These are phyloP conservation scores for Aplosporella prunicola DNA, from an alignment of 2,329 filamentous ascomycete species.

Conservation along the genomic window DNA sequence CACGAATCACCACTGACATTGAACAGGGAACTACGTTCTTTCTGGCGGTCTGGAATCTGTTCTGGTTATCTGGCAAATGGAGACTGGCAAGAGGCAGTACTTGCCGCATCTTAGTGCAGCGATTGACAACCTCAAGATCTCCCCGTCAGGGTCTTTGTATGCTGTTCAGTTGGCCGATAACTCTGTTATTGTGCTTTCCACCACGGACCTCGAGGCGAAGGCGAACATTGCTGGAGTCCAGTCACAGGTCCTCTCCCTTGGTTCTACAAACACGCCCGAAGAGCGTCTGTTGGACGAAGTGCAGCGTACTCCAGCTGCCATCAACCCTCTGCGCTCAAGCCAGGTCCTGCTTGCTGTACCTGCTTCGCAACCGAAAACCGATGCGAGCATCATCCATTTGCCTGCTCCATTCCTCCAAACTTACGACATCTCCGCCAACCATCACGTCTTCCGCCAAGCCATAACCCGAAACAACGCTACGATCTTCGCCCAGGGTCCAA, in stretches of 20 bases:
- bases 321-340: constrained; percentile 32
- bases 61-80: constrained; percentile 85
- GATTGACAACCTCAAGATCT: constrained; percentile 78
- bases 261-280: not conserved
- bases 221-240: constrained; percentile 80
- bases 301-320: constrained; percentile 25
- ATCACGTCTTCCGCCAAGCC: constrained; percentile 76
- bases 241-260: constrained; percentile 17
- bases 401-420: constrained; percentile 64
- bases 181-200: constrained; percentile 81
- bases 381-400: constrained; percentile 20
- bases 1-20: constrained; percentile 6
- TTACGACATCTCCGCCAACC: constrained; percentile 71
- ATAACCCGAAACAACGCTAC: constrained; percentile 82
- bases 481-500: constrained; percentile 57
- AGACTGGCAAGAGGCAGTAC: constrained; percentile 72
- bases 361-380: constrained; percentile 38
- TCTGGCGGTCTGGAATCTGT: constrained; percentile 88
- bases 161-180: constrained; percentile 83
- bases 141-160: constrained; percentile 69
- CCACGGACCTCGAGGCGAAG: constrained; percentile 75
- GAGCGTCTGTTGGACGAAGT: constrained; percentile 16
- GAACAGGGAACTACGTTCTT: constrained; percentile 76
- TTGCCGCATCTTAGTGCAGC: constrained; percentile 83
- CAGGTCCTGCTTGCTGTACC: constrained; percentile 42